Base-by-base conservation (phyloP, 2,329 filamentous ascomycete species). In the Colletotrichum limetticola region DNA sequence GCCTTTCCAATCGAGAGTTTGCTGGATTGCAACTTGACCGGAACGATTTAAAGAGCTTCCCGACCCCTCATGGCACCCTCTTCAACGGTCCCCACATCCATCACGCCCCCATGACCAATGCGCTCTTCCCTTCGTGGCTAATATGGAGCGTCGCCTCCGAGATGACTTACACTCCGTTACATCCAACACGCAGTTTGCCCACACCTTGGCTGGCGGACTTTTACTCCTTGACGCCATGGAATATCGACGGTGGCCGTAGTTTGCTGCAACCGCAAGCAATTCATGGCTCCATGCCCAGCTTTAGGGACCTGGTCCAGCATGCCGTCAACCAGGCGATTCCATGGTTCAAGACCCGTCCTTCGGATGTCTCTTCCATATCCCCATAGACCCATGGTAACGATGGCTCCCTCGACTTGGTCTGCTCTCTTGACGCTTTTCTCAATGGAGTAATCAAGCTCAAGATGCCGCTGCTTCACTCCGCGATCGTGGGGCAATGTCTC, bases 81-180 rank as follows among this genome's bases (percentile, higher is more conserved):
- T 35, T 65, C 26, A 12, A 24, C 57, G 24, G 49, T 67, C 64
- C 68, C 60, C 61, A 74, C 75, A 76, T 68, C 52, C 66, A 61
- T 26, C 62, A 71, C 64, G 64, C 73, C 74, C 73, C 62, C 67
- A 62, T 69, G 63, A 75, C 66, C 68, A 37, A 37, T 24, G n/a
- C 53, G 42, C 63, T 65, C 72, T 72, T 71, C 74, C 72, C 46
- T 74, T 76, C 68, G 61, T 26, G 75, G 68, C 59, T 65, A 70
- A 60, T 37, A 75, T 68, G 75, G 75, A 76, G 66, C 66, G 58
- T 71, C 57, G 60, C 73, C 66, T 76, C 75, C 75, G 74, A 76
- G 49, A 70, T 72, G 52, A 64, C 62, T 30, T 70, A 59, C 49
- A 58, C 60, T 68, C 56, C 64, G 71, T 71, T 68, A 52, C 64